Conservation (phyloP, 108 stramenopile genomes). For the Nannochloropsis salina region DNA sequence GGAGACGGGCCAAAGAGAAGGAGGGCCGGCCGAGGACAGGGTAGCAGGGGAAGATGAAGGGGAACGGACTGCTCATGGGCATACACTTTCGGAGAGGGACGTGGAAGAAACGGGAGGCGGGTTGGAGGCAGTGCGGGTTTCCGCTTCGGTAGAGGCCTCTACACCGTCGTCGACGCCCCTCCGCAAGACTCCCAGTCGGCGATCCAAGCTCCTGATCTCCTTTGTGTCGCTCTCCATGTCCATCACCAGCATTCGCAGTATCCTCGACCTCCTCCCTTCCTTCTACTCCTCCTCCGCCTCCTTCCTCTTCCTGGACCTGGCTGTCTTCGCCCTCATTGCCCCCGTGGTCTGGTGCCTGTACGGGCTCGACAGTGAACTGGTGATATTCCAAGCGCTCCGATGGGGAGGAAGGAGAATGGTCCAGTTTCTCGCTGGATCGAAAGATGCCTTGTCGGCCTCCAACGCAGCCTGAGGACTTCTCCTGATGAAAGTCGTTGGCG, state of each 20-base stretch:
- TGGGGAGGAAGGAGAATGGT: not conserved
- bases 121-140: too few relatives aligned
- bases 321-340: not conserved
- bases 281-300: not conserved
- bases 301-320: not conserved
- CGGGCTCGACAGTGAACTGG: not conserved
- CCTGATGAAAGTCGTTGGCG: too few relatives aligned
- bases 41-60: not conserved
- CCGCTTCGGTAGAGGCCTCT: too few relatives aligned
- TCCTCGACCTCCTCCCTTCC: constrained; percentile 4
- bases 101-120: not conserved
- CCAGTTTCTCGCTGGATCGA: too few relatives aligned
- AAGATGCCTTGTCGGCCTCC: too few relatives aligned
- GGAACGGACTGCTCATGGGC: not conserved
- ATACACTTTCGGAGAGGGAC: not conserved
- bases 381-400: not conserved
- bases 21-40: not conserved
- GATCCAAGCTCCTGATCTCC: not conserved
- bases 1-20: not conserved
- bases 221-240: not conserved
- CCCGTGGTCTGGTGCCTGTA: constrained; percentile 1
- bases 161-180: too few relatives aligned
- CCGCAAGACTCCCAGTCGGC: not conserved
- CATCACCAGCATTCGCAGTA: not conserved
- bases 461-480: too few relatives aligned